These are phyloP conservation scores for Salvia rosmarinus DNA, from an alignment of 257 asterid species.

Conservation along the genomic window DNA sequence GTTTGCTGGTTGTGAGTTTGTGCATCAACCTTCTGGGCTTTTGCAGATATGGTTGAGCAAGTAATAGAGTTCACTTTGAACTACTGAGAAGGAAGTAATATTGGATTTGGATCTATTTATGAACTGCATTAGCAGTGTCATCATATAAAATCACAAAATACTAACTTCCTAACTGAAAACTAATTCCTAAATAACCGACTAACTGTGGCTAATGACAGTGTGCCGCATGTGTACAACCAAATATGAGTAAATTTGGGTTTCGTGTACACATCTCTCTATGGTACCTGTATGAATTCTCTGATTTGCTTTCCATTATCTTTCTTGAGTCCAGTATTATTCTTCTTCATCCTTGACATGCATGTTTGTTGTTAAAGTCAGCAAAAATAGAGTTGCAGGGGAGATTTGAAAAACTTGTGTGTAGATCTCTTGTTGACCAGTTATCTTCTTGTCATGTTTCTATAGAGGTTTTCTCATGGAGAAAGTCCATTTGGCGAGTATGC, in stretches of 20 bases:
- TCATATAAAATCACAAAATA: no score
- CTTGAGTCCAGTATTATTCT: not conserved
- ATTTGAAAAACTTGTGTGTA: not conserved
- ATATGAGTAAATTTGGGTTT: not conserved
- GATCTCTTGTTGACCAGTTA: not conserved
- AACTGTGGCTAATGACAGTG: not conserved
- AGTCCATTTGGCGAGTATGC: constrained; percentile 78
- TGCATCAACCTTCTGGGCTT: no score
- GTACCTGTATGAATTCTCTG: not conserved
- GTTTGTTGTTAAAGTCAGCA: not conserved
- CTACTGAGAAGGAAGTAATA: no score
- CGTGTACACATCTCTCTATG: not conserved
- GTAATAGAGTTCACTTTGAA: no score
- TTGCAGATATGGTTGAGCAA: no score
- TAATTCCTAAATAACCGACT: no score
- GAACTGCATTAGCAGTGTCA: no score
- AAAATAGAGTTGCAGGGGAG: not conserved
- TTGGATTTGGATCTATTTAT: no score
- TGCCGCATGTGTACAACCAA: not conserved
- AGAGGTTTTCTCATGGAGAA: constrained; percentile 63
- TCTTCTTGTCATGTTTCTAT: constrained; percentile 35
- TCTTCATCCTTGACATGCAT: not conserved
- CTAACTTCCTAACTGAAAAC: no score
- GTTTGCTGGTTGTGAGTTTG: no score
- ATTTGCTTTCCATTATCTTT: not conserved